These are phyloP conservation scores for Mrakiaceae sp. DNA, from an alignment of 1,284 basidiomycete genomes.

Conservation along the genomic window DNA sequence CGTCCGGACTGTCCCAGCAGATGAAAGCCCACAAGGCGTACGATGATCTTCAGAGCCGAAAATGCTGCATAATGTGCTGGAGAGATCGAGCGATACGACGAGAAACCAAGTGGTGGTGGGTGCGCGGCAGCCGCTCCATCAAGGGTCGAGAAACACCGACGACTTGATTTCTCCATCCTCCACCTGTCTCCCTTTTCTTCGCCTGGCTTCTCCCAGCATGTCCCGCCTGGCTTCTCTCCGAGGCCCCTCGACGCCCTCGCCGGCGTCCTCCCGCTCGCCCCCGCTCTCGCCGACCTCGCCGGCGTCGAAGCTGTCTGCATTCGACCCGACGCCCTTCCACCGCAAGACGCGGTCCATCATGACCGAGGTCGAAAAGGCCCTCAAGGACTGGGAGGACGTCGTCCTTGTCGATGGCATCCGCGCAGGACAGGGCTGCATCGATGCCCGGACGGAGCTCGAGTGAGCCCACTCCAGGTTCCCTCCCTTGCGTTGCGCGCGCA, in stretches of 20 bases:
- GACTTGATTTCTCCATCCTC: not conserved
- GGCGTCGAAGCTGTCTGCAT: not conserved
- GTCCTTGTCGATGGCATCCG: slow-evolving; percentile 61
- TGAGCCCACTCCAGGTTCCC: slow-evolving; percentile 33
- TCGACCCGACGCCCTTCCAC: slow-evolving; percentile 15
- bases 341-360: slow-evolving; percentile 12
- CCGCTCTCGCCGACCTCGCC: not conserved
- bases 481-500: not conserved
- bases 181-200: not conserved
- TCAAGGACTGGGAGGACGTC: slow-evolving; percentile 52
- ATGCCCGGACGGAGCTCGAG: slow-evolving; percentile 65
- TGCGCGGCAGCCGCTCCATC: too few relatives aligned
- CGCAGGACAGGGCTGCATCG: slow-evolving; percentile 50
- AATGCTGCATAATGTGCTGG: too few relatives aligned
- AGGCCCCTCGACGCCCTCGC: slow-evolving; percentile 14
- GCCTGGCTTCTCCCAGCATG: not conserved
- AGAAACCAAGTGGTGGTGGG: too few relatives aligned
- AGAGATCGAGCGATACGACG: too few relatives aligned
- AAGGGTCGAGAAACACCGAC: too few relatives aligned
- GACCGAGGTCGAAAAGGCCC: slow-evolving; percentile 11
- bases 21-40: too few relatives aligned
- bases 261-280: slow-evolving; percentile 1
- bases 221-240: slow-evolving; percentile 16
- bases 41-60: too few relatives aligned
- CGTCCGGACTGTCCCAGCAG: too few relatives aligned